Evolutionary conservation across 345 rosid genomes (phyloP).

Genomic region (Gossypium bickii): DNA sequence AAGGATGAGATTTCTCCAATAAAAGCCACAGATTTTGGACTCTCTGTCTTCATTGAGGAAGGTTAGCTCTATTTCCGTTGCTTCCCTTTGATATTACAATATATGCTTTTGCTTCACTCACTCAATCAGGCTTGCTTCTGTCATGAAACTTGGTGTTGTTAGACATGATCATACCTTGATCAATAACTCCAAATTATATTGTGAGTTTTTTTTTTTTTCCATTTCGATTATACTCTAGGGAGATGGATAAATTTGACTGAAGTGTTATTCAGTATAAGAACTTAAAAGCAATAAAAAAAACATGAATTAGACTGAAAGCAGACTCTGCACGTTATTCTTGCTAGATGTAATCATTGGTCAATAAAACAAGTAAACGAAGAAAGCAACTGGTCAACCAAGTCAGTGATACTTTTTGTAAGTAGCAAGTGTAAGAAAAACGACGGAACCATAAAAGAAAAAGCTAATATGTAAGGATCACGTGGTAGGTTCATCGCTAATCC

Average conservation of each 20-base stretch:
- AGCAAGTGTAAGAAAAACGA: background rate
- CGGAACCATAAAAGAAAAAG: background rate
- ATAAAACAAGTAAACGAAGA: constrained; percentile 33
- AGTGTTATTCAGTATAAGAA: background rate
- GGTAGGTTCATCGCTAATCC: constrained; percentile 13
- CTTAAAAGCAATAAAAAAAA: background rate
- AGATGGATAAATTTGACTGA: background rate
- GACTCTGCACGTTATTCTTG: background rate
- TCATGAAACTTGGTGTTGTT: background rate
- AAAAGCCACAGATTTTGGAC: constrained; percentile 82
- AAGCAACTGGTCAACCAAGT: constrained; percentile 35
- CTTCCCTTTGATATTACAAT: background rate
- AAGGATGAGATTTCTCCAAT: constrained; percentile 44
- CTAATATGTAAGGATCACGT: background rate
- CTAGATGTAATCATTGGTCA: constrained; percentile 20
- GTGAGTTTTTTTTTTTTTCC: no score
- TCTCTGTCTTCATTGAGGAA: constrained; percentile 84
- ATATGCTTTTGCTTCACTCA: background rate
- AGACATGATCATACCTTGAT: background rate
- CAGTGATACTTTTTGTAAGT: constrained; percentile 7
- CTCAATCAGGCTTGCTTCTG: background rate
- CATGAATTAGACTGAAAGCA: background rate
- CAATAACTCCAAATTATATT: background rate
- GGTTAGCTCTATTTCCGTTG: constrained; percentile 34
- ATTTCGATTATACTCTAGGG: background rate